phyloP scores from a whole-genome alignment of 176 grass and related monocot species.

The Dendrocalamus sinicus region DNA sequence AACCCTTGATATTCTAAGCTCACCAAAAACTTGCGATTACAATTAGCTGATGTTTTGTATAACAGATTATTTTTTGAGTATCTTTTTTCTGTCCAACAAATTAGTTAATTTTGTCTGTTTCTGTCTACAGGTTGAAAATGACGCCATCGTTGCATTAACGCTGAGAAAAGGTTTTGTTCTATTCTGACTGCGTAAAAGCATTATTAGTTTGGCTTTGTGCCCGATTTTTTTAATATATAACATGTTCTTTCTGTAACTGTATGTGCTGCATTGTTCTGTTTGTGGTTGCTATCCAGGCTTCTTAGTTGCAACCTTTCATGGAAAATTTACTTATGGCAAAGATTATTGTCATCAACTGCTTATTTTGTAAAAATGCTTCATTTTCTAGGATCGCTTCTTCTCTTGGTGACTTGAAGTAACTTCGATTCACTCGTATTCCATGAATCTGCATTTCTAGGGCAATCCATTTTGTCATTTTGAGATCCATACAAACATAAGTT shows the following conservation, averaged over 20 bases:
- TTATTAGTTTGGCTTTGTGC: background rate
- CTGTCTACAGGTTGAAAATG: conserved; percentile 74
- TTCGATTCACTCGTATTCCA: background rate
- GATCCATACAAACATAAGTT: background rate
- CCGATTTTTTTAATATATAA: background rate
- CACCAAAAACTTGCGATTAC: background rate
- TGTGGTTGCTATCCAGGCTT: background rate
- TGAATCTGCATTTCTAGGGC: background rate
- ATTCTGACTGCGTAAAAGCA: background rate
- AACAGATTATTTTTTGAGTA: background rate
- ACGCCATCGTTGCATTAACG: conserved; percentile 64
- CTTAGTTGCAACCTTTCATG: background rate
- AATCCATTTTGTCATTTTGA: background rate
- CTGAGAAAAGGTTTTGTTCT: conserved; percentile 70
- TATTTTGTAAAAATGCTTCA: conserved; percentile 6
- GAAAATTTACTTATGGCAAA: background rate
- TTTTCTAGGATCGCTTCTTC: background rate
- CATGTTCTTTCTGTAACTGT: background rate
- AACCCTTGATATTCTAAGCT: background rate
- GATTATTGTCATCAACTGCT: background rate
- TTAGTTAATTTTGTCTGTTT: conserved; percentile 13
- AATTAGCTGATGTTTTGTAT: background rate
- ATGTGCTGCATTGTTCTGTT: background rate
- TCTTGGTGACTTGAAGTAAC: background rate
- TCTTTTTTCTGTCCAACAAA: background rate